Percentiles rank a stretch among this genome's conserved stretches.
phyloP scores from a whole-genome alignment of 179 eudicot species.

The Carnegiea gigantea region DNA sequence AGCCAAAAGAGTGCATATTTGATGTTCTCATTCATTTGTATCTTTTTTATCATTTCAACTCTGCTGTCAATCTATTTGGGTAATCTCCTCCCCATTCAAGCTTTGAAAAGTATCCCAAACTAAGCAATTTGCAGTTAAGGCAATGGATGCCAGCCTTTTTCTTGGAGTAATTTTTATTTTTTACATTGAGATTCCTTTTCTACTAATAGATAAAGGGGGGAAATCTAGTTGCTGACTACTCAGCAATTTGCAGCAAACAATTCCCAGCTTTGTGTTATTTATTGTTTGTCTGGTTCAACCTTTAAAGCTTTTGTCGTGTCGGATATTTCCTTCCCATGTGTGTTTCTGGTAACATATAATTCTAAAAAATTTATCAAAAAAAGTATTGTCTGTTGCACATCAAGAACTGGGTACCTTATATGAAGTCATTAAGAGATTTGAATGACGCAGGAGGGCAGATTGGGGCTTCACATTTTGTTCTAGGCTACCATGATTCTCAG shows the following conservation, averaged over 20 bases:
- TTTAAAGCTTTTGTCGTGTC: constrained; percentile 10
- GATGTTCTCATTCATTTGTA: neutral
- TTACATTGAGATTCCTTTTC: neutral
- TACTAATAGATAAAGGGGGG: neutral
- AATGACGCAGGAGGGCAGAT: constrained; percentile 1
- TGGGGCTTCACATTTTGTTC: constrained; percentile 5
- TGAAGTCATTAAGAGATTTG: neutral
- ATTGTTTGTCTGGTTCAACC: constrained; percentile 2
- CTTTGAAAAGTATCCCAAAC: neutral
- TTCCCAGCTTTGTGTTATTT: neutral
- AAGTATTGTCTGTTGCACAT: neutral
- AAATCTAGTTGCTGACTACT: constrained; percentile 11
- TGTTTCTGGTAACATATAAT: neutral
- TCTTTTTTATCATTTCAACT: no score
- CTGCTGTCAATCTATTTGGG: no score
- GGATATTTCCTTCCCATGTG: constrained; percentile 12
- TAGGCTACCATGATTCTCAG: constrained; percentile 25
- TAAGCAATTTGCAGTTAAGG: neutral
- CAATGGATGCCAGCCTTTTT: neutral
- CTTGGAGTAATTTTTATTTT: constrained; percentile 3
- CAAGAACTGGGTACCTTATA: constrained; percentile 5
- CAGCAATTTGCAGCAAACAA: constrained; percentile 3
- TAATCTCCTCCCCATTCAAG: no score
- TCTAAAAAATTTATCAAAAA: neutral
- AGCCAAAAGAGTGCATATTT: neutral